Evolutionary conservation across 106 monocot species (phyloP).

Genomic region (Allium sativum): DNA sequence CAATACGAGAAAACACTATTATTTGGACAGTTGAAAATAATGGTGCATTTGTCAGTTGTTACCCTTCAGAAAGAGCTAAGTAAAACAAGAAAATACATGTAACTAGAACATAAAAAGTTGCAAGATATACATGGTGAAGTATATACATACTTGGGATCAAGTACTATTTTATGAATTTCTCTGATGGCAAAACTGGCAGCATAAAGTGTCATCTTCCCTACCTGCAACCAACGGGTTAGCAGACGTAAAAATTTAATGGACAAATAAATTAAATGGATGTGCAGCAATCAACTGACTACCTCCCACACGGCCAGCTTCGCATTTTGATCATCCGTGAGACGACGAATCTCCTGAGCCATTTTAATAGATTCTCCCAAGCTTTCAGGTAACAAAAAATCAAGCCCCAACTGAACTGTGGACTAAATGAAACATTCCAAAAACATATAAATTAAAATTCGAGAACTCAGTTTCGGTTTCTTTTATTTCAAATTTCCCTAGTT

Average conservation of each 20-base stretch:
- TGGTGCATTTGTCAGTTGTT: too few species aligned
- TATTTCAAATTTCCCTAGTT: too few species aligned
- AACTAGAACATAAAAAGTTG: background rate
- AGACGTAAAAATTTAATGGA: too few species aligned
- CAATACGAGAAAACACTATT: background rate
- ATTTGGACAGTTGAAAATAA: background rate
- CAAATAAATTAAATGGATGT: too few species aligned
- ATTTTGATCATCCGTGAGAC: slow-evolving; percentile 69
- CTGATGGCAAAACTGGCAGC: slow-evolving; percentile 85
- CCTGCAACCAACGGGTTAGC: slow-evolving; percentile 33
- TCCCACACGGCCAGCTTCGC: slow-evolving; percentile 87
- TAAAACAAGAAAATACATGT: too few species aligned
- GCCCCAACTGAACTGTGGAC: slow-evolving; percentile 71
- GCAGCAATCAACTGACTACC: slow-evolving; percentile 21
- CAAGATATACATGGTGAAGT: background rate
- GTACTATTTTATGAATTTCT: slow-evolving; percentile 75
- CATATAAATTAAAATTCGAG: too few species aligned
- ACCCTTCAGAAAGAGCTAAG: too few species aligned
- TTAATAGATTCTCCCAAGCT: slow-evolving; percentile 57
- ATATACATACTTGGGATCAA: slow-evolving; percentile 62
- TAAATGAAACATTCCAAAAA: slow-evolving; percentile 14
- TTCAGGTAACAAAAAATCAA: slow-evolving; percentile 80
- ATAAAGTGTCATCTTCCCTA: slow-evolving; percentile 79
- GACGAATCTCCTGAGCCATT: slow-evolving; percentile 76
- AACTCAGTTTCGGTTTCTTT: too few species aligned